A percentile compares a stretch with the other conserved stretches of the same genome.
Evolutionary conservation across 2,329 filamentous ascomycete genomes (phyloP).

Genomic region (Apiospora saccharicola): DNA sequence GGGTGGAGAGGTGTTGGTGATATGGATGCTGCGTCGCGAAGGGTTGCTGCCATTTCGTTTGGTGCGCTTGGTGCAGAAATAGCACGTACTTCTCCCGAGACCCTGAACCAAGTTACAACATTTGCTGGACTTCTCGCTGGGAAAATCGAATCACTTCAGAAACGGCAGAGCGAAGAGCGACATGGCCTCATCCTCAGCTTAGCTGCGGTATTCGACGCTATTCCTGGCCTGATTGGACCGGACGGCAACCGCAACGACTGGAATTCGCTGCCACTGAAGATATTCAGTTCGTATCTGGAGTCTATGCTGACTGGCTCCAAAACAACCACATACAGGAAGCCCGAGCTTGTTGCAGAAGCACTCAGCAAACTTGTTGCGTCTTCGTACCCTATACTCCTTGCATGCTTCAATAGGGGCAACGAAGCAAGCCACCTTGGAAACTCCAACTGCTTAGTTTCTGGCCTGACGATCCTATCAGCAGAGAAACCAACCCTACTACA

Average conservation of each 20-base stretch:
- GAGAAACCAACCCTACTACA: constrained; percentile 21
- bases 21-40: constrained; percentile 75
- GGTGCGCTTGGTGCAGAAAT: constrained; percentile 62
- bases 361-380: constrained; percentile 65
- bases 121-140: constrained; percentile 52
- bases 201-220: constrained; percentile 62
- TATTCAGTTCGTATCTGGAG: constrained; percentile 39
- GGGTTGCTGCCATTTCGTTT: constrained; percentile 74
- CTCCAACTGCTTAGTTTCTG: background rate
- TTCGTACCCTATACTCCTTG: constrained; percentile 51
- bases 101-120: constrained; percentile 40
- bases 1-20: constrained; percentile 91
- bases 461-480: constrained; percentile 31
- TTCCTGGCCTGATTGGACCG: constrained; percentile 45
- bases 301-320: constrained; percentile 51
- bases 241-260: constrained; percentile 19
- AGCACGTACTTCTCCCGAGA: constrained; percentile 35
- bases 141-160: constrained; percentile 55
- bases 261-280: constrained; percentile 31
- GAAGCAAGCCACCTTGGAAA: background rate
- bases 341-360: constrained; percentile 71
- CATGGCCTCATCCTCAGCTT: constrained; percentile 72
- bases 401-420: background rate
- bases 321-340: constrained; percentile 59
- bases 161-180: constrained; percentile 71